phyloP scores from a whole-genome alignment of 257 asterid species.

The Ballota nigra region DNA sequence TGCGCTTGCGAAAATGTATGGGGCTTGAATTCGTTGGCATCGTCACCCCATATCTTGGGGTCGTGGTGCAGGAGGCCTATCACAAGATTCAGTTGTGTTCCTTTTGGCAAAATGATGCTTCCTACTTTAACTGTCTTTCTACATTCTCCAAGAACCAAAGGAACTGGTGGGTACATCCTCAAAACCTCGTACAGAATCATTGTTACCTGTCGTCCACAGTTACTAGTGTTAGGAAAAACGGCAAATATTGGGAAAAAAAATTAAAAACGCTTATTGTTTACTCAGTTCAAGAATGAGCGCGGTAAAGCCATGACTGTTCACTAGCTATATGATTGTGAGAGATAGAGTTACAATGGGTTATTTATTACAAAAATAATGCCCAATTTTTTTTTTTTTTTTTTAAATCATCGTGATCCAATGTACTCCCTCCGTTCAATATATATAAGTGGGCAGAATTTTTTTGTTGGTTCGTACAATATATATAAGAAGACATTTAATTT shows the following conservation, averaged over 20 bases:
- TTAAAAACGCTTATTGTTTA: not conserved
- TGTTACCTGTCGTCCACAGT: not conserved
- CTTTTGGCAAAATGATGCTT: slow-evolving; percentile 16
- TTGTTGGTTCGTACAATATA: no score
- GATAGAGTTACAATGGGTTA: no score
- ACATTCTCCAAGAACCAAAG: not conserved
- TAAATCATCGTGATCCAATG: no score
- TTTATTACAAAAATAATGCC: no score
- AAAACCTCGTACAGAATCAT: slow-evolving; percentile 35
- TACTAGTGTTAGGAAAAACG: no score
- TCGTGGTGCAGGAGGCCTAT: slow-evolving; percentile 29
- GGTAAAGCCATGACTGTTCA: no score
- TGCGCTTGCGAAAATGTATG: slow-evolving; percentile 28
- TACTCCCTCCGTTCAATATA: no score
- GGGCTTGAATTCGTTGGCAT: slow-evolving; percentile 32
- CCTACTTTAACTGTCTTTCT: slow-evolving; percentile 22
- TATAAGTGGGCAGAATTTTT: no score
- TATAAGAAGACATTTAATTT: no score
- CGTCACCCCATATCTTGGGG: slow-evolving; percentile 32
- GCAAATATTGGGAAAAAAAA: no score
- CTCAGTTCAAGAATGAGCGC: not conserved
- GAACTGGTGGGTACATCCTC: slow-evolving; percentile 32
- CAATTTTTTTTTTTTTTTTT: no score
- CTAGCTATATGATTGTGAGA: no score
- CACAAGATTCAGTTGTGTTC: slow-evolving; percentile 12